phyloP scores from a whole-genome alignment of 1,284 basidiomycete species.

The Leccinum cinnamomeum region DNA sequence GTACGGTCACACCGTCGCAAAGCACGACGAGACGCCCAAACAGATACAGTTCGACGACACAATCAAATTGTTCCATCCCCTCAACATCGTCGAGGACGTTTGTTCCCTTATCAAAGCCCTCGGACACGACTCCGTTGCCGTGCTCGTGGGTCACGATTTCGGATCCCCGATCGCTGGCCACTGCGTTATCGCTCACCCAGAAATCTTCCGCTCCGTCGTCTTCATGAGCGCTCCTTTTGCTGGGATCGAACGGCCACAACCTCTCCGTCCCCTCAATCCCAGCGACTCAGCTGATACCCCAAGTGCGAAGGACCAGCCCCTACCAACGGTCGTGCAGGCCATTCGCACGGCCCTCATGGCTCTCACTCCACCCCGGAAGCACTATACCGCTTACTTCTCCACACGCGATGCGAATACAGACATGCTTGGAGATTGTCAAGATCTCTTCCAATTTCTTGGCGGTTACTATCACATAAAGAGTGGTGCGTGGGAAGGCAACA shows the following conservation, averaged over 20 bases:
- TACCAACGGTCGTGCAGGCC: slow-evolving; percentile 15
- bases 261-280: neutral
- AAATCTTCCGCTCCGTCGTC: slow-evolving; percentile 55
- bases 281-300: neutral
- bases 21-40: slow-evolving; percentile 6
- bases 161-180: slow-evolving; percentile 54
- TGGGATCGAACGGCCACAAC: slow-evolving; percentile 31
- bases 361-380: slow-evolving; percentile 54
- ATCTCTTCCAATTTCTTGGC: too few species aligned
- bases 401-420: slow-evolving; percentile 47
- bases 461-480: slow-evolving; percentile 40
- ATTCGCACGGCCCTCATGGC: slow-evolving; percentile 36
- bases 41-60: slow-evolving; percentile 48
- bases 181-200: slow-evolving; percentile 54
- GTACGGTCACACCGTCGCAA: slow-evolving; percentile 37
- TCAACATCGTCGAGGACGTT: slow-evolving; percentile 53
- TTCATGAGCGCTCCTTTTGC: slow-evolving; percentile 60
- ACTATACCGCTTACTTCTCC: slow-evolving; percentile 55
- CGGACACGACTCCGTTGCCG: slow-evolving; percentile 45
- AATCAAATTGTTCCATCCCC: slow-evolving; percentile 46
- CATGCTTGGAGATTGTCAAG: slow-evolving; percentile 24
- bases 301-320: slow-evolving; percentile 9
- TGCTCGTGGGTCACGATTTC: slow-evolving; percentile 61
- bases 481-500: slow-evolving; percentile 50
- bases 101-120: slow-evolving; percentile 52